phyloP scores from a whole-genome alignment of 306 rosid genomes.

The Boehmeria nivea region DNA sequence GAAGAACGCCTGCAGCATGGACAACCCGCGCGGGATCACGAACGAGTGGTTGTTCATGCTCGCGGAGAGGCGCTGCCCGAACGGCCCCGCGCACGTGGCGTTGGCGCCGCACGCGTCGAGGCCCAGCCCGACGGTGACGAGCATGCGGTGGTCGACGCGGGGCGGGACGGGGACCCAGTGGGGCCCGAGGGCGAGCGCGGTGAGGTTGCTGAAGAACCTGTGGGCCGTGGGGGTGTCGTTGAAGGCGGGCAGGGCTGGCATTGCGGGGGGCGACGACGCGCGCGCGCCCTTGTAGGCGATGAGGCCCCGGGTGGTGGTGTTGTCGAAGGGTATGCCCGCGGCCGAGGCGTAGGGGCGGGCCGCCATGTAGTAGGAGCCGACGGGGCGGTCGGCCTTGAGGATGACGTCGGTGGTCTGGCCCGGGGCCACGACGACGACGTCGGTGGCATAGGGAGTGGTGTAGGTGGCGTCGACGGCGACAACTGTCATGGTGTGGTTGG shows the following conservation, averaged over 20 bases:
- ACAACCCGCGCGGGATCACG: slow-evolving; percentile 4
- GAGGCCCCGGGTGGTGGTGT: slow-evolving; percentile 34
- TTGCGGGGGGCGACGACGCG: slow-evolving; percentile 14
- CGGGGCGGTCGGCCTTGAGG: slow-evolving; percentile 24
- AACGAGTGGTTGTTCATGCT: slow-evolving; percentile 22
- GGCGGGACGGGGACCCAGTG: slow-evolving; percentile 38
- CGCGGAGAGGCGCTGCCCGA: neutral
- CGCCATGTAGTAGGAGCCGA: slow-evolving; percentile 60
- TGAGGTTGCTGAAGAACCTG: slow-evolving; percentile 39
- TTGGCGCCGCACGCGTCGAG: neutral
- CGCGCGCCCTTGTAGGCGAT: slow-evolving; percentile 27
- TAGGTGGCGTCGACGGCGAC: slow-evolving; percentile 58
- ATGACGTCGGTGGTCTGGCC: slow-evolving; percentile 65
- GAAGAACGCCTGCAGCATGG: slow-evolving; percentile 16
- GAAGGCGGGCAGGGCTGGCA: slow-evolving; percentile 39
- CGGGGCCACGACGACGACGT: slow-evolving; percentile 37
- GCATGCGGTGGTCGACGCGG: slow-evolving; percentile 13
- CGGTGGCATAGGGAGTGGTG: slow-evolving; percentile 37
- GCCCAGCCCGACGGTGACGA: slow-evolving; percentile 10
- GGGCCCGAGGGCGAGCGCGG: slow-evolving; percentile 32
- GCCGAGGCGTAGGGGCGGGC: slow-evolving; percentile 25
- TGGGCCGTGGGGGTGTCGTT: slow-evolving; percentile 44
- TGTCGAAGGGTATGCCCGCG: neutral
- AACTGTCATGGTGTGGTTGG: slow-evolving; percentile 55
- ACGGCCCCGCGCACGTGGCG: slow-evolving; percentile 2